These are phyloP conservation scores for Camellia granthamiana DNA, from an alignment of 148 eudicot species.

Conservation along the genomic window DNA sequence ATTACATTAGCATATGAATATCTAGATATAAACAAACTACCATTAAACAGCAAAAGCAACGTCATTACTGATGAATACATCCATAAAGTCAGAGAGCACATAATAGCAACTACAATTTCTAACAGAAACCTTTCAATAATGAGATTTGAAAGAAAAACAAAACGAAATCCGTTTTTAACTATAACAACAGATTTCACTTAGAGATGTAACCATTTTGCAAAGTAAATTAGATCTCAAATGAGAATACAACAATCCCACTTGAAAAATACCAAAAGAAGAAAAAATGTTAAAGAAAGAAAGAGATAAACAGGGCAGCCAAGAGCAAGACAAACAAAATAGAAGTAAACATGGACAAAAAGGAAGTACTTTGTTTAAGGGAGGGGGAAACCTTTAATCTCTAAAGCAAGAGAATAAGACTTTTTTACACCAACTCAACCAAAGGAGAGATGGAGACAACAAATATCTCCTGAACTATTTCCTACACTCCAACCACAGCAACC, in stretches of 20 bases:
- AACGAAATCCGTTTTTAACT: background rate
- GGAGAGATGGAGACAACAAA: background rate
- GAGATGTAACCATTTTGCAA: background rate
- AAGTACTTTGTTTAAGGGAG: background rate
- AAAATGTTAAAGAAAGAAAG: background rate
- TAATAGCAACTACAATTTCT: background rate
- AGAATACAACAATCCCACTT: background rate
- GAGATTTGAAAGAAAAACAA: background rate
- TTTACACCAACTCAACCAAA: background rate
- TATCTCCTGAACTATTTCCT: background rate
- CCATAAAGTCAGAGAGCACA: background rate
- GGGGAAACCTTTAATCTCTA: background rate
- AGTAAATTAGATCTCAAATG: background rate
- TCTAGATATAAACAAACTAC: background rate
- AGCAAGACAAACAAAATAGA: background rate
- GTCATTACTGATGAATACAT: background rate
- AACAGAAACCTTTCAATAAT: background rate
- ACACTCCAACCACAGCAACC: background rate
- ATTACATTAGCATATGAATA: slow-evolving; percentile 12
- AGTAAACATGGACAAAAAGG: background rate
- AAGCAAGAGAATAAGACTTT: background rate
- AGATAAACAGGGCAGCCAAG: background rate
- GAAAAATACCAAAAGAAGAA: background rate
- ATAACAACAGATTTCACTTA: background rate
- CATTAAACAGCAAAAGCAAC: background rate